Conservation (phyloP, 805 yeast genomes). For the Candida railenensis region DNA sequence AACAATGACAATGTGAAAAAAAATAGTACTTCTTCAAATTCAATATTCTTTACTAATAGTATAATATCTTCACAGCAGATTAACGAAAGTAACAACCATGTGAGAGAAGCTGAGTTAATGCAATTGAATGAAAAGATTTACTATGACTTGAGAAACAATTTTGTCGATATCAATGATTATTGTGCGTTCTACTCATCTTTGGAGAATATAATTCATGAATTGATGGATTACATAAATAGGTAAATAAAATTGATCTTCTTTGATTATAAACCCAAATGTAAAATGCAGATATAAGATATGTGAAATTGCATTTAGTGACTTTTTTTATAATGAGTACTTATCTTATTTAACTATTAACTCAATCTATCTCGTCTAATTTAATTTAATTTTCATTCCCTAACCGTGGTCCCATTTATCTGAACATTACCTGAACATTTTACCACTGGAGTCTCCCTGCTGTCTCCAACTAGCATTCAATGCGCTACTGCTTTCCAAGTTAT, state of each 20-base stretch:
- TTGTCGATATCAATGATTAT: slow-evolving; percentile 43
- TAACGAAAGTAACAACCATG: background rate
- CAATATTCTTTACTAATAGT: slow-evolving; percentile 3
- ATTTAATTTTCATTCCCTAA: too few relatives aligned
- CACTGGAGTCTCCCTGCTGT: slow-evolving; percentile 66
- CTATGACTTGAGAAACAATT: slow-evolving; percentile 42
- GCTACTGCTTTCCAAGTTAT: slow-evolving; percentile 59
- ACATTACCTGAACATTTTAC: slow-evolving; percentile 67
- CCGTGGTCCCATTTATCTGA: too few relatives aligned
- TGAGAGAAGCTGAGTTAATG: slow-evolving; percentile 25
- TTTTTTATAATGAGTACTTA: too few relatives aligned
- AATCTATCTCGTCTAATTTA: too few relatives aligned
- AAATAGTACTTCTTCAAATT: background rate
- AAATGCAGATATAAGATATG: too few relatives aligned
- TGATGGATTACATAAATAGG: slow-evolving; percentile 33
- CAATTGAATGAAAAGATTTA: slow-evolving; percentile 37
- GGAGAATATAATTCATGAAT: slow-evolving; percentile 38
- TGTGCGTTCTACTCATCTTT: slow-evolving; percentile 43
- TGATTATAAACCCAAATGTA: too few relatives aligned
- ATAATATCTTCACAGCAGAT: slow-evolving; percentile 4
- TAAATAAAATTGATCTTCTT: background rate
- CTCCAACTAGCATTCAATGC: slow-evolving; percentile 57
- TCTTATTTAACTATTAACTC: too few relatives aligned
- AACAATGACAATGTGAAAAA: background rate
- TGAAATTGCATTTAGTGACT: too few relatives aligned